Conservation (phyloP, 202 grass and related monocot species). For the Sporobolus alterniflorus region DNA sequence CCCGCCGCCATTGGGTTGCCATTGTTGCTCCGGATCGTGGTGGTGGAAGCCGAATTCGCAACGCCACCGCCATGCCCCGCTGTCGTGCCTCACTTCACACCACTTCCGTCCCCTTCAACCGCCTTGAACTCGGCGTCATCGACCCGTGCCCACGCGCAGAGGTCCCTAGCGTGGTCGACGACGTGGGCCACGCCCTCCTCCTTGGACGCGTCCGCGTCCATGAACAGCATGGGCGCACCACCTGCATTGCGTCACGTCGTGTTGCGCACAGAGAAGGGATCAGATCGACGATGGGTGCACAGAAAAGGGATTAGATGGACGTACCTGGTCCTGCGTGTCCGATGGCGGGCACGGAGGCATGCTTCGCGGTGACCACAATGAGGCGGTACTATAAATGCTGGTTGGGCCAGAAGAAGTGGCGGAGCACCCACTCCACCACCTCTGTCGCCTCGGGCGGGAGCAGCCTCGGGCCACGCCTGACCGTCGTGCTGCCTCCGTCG, state of each 20-base stretch:
- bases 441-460: no score
- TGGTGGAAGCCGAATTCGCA: no score
- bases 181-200: slow-evolving; percentile 35
- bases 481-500: no score
- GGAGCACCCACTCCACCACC: slow-evolving; percentile 79
- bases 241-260: slow-evolving; percentile 25
- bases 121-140: slow-evolving; percentile 58
- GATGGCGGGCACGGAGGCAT: slow-evolving; percentile 46
- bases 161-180: slow-evolving; percentile 65
- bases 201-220: slow-evolving; percentile 72
- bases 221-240: slow-evolving; percentile 63
- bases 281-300: no score
- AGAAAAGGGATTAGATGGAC: no score
- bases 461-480: no score
- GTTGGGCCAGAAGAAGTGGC: slow-evolving; percentile 59
- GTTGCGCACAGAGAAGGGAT: no score
- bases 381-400: slow-evolving; percentile 44
- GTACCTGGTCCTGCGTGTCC: slow-evolving; percentile 47
- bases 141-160: slow-evolving; percentile 68
- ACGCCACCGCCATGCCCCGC: no score
- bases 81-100: no score
- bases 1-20: no score
- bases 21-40: no score
- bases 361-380: slow-evolving; percentile 65
- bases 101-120: slow-evolving; percentile 75